Base-by-base conservation (phyloP, 148 eudicot genomes). In the Chenopodium berlandieri region DNA sequence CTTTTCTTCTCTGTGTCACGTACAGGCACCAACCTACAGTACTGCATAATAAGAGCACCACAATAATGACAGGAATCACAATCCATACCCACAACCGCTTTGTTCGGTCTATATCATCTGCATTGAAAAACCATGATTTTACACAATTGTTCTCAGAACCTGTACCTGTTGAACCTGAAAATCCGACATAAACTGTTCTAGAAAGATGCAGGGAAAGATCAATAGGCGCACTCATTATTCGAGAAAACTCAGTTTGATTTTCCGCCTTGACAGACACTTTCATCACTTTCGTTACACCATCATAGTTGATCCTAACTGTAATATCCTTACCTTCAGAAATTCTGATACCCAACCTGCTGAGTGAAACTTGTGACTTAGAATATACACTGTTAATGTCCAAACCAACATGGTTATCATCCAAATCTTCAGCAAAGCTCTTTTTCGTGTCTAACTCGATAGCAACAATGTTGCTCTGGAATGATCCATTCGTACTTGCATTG, bases 371-470 rank as follows among this genome's bases (percentile, higher is more conserved):
- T 34, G 2, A 4, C 8, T 19, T 23, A 48, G 89, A 84, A 54
- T 72, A 66, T 1, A 87, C 73, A 25, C 79, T 76, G 54, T 87
- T 87, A 14, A 87, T 46, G 37, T 87, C 65, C 48, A 87, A 44
- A 71, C 89, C 89, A 48, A 87, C 85, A 73, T 87, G 89, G 69
- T 87, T 87, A 70, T 75, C 8, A 56, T 87, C 89, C 40, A 82
- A 0, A 73, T 87, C 89, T 73, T 82, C 70, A 2, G 48, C 17
- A 74, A 78, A 87, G 23, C 87, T 87, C 74, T 84, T 87, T 77
- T 77, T 87, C 5, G 89, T 87, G 72, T 87, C 89, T 5, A 87
- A 87, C 74, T 87, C 89, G 14, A 87, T 58, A 0, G 87, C 89
- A 16, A 87, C 83, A 76, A 46, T 46, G 48, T 46, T 46, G 48